These are phyloP conservation scores for Cucurbita pepo DNA, from an alignment of 306 rosid species.

Conservation along the genomic window DNA sequence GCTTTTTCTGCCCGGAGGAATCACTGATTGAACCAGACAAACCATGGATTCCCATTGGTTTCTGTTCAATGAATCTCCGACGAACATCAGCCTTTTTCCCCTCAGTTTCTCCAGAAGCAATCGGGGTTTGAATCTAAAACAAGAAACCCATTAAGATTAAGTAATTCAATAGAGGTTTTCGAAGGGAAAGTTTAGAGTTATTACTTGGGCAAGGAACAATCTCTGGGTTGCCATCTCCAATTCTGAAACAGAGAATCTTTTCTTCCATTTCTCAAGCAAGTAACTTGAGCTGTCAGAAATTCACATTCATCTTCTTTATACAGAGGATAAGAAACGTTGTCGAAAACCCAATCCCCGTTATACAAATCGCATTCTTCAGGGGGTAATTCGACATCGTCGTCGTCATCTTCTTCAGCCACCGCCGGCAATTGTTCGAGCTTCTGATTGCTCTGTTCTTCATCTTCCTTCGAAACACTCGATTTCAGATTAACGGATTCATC, in stretches of 20 bases:
- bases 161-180: neutral
- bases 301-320: slow-evolving; percentile 84
- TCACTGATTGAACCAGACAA: slow-evolving; percentile 63
- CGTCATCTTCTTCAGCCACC: slow-evolving; percentile 20
- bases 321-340: slow-evolving; percentile 55
- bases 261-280: slow-evolving; percentile 87
- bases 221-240: slow-evolving; percentile 97
- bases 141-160: neutral
- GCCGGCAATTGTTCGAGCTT: slow-evolving; percentile 5
- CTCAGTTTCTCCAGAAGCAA: slow-evolving; percentile 71
- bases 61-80: slow-evolving; percentile 87
- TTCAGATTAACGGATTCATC: slow-evolving; percentile 26
- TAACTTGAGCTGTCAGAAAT: slow-evolving; percentile 69
- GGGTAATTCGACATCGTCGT: slow-evolving; percentile 51
- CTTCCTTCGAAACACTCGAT: neutral
- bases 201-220: slow-evolving; percentile 80
- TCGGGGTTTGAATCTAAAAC: slow-evolving; percentile 62
- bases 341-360: slow-evolving; percentile 72
- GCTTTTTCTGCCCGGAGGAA: slow-evolving; percentile 53
- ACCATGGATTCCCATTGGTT: slow-evolving; percentile 99
- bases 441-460: slow-evolving; percentile 23
- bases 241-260: slow-evolving; percentile 61
- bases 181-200: neutral
- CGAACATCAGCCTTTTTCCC: slow-evolving; percentile 95
- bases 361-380: slow-evolving; percentile 82